Conservation (phyloP, 1,284 basidiomycete species). For the Sporisorium graminicola region DNA sequence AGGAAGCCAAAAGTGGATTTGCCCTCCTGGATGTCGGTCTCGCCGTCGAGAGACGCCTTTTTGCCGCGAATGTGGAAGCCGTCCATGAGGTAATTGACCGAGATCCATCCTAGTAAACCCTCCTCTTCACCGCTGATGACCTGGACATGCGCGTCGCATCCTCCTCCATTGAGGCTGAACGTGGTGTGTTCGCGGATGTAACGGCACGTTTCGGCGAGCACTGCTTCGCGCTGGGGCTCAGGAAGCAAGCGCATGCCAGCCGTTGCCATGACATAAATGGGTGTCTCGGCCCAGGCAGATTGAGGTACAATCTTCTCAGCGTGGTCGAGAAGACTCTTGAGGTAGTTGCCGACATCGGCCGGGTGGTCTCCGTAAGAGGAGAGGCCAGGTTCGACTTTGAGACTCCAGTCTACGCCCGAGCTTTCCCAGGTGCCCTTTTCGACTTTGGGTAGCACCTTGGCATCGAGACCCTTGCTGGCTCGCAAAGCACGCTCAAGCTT, state of each 20-base stretch:
- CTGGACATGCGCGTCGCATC: constrained; percentile 86
- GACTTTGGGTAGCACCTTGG: constrained; percentile 79
- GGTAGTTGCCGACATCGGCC: constrained; percentile 79
- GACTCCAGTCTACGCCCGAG: constrained; percentile 78
- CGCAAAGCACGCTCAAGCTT: constrained; percentile 72
- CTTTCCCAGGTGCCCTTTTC: constrained; percentile 90
- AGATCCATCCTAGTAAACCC: constrained; percentile 96
- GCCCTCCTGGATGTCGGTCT: constrained; percentile 68
- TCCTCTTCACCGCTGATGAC: constrained; percentile 99
- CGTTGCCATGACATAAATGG: constrained; percentile 93
- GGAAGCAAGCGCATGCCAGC: constrained; percentile 95
- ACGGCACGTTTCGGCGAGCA: constrained; percentile 82
- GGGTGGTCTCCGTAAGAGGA: constrained; percentile 83
- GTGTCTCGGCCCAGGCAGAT: constrained; percentile 83
- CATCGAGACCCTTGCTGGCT: constrained; percentile 55
- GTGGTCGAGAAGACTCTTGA: constrained; percentile 85
- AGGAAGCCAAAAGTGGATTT: constrained; percentile 94
- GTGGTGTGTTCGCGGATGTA: constrained; percentile 86
- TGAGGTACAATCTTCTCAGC: constrained; percentile 87
- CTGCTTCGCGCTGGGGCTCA: constrained; percentile 77
- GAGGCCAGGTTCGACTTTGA: constrained; percentile 94
- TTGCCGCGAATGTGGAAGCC: constrained; percentile 76
- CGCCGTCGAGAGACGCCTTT: constrained; percentile 38
- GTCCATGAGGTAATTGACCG: constrained; percentile 99
- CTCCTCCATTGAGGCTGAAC: constrained; percentile 73